Evolutionary conservation across 495 filamentous ascomycete species (phyloP).

Genomic region (Aspergillus hancockii): DNA sequence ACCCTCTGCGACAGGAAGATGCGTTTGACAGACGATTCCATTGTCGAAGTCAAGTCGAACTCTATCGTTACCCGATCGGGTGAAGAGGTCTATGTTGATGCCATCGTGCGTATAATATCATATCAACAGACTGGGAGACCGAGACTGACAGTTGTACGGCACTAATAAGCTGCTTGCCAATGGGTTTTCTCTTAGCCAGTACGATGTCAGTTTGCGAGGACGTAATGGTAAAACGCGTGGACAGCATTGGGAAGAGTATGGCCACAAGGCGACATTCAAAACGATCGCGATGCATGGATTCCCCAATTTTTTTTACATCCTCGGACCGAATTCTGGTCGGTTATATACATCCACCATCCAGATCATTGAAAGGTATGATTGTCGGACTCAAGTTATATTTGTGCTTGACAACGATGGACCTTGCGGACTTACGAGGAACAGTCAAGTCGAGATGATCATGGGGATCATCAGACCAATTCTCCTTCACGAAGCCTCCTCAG

Average conservation of each 20-base stretch:
- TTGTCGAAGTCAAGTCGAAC: constrained; percentile 5
- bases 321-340: constrained; percentile 29
- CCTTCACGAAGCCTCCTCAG: background rate
- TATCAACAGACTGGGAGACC: background rate
- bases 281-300: constrained; percentile 28
- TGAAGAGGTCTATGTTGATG: constrained; percentile 9
- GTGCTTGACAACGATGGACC: background rate
- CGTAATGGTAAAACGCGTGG: constrained; percentile 12
- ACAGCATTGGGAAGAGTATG: constrained; percentile 16
- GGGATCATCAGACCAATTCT: constrained; percentile 12
- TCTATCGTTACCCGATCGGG: constrained; percentile 10
- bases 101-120: constrained; percentile 11
- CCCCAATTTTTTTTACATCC: constrained; percentile 31
- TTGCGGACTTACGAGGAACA: background rate
- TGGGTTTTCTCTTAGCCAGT: constrained; percentile 17
- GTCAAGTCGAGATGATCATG: constrained; percentile 14
- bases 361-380: constrained; percentile 50
- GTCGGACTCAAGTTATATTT: background rate
- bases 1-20: constrained; percentile 19
- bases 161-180: constrained; percentile 13
- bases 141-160: background rate
- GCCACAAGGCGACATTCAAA: constrained; percentile 23
- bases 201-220: constrained; percentile 7
- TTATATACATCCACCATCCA: constrained; percentile 29
- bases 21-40: constrained; percentile 16